These are phyloP conservation scores for Spathaspora passalidarum DNA, from an alignment of 805 yeast species.

Conservation along the genomic window DNA sequence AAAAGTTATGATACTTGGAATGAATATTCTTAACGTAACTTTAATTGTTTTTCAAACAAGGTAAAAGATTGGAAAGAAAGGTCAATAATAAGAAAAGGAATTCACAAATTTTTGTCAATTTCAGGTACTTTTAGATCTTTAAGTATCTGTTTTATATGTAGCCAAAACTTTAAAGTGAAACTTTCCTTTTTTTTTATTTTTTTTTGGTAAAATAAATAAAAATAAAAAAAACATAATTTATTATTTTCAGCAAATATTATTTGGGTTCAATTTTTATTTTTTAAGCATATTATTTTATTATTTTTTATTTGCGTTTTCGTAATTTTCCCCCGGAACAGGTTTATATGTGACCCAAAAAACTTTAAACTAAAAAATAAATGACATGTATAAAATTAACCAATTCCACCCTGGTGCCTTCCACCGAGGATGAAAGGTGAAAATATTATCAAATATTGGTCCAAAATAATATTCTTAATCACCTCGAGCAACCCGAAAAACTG, in stretches of 20 bases:
- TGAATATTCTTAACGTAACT: too few species aligned
- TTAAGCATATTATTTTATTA: neutral
- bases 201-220: too few species aligned
- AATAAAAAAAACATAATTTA: neutral
- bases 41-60: too few species aligned
- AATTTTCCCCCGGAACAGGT: neutral
- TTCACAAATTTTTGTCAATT: too few species aligned
- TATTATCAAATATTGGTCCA: neutral
- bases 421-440: too few species aligned
- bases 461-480: neutral
- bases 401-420: too few species aligned
- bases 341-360: neutral
- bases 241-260: neutral
- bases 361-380: neutral
- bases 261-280: neutral
- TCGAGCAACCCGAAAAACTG: neutral
- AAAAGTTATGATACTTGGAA: neutral
- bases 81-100: too few species aligned
- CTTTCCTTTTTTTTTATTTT: constrained; percentile 1
- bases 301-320: neutral
- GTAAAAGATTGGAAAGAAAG: too few species aligned
- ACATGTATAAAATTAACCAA: neutral
- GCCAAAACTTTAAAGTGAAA: neutral
- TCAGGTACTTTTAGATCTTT: neutral
- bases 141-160: neutral